These are phyloP conservation scores for Lecanosticta acicola DNA, from an alignment of 2,329 filamentous ascomycete species.

Conservation along the genomic window DNA sequence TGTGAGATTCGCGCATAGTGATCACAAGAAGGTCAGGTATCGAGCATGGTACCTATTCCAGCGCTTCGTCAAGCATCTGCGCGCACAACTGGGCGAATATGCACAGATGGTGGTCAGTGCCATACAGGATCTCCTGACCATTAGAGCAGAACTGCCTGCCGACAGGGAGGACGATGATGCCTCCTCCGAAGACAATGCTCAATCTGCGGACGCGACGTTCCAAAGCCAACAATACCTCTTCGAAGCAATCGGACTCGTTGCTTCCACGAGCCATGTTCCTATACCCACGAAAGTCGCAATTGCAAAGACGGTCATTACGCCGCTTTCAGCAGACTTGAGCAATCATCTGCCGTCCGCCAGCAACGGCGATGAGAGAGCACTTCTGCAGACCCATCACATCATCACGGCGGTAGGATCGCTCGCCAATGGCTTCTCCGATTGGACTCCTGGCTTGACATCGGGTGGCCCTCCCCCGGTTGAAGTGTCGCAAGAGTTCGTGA, in stretches of 20 bases:
- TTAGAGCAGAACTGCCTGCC: constrained; percentile 80
- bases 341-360: constrained; percentile 70
- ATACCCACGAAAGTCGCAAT: constrained; percentile 82
- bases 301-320: constrained; percentile 79
- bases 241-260: constrained; percentile 88
- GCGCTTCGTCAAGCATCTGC: constrained; percentile 81
- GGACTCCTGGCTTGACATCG: constrained; percentile 58
- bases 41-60: constrained; percentile 97
- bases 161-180: constrained; percentile 81
- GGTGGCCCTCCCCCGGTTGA: constrained; percentile 54
- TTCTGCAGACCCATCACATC: constrained; percentile 89
- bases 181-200: constrained; percentile 87
- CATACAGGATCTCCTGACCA: constrained; percentile 78
- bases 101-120: constrained; percentile 89
- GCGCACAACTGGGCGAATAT: constrained; percentile 77
- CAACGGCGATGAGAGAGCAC: constrained; percentile 71
- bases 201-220: constrained; percentile 85
- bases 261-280: constrained; percentile 71
- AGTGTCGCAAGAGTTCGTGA: constrained; percentile 76
- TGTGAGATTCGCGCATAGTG: constrained; percentile 81
- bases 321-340: constrained; percentile 85
- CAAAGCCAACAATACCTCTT: constrained; percentile 88
- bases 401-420: constrained; percentile 93
- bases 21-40: constrained; percentile 77
- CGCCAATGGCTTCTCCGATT: constrained; percentile 88